These are phyloP conservation scores for Colletotrichum shisoi DNA, from an alignment of 2,329 filamentous ascomycete genomes.

Conservation along the genomic window DNA sequence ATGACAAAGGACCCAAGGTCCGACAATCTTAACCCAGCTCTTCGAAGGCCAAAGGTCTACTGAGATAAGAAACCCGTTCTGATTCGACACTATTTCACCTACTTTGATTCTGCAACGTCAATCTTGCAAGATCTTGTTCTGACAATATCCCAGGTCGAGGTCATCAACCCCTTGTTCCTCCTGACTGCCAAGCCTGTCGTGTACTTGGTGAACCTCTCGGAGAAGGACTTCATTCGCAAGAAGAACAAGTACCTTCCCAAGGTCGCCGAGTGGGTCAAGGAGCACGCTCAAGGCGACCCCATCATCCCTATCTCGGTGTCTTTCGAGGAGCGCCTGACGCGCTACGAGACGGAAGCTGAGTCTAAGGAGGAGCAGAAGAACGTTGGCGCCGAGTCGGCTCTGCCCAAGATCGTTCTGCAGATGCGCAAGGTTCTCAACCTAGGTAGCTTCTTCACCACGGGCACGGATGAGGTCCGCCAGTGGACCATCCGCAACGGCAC, in stretches of 20 bases:
- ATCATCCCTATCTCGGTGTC: constrained; percentile 92
- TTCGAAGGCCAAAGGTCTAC: constrained; percentile 88
- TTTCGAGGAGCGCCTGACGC: constrained; percentile 90
- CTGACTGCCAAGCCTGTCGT: constrained; percentile 97
- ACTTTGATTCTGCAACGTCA: constrained; percentile 40
- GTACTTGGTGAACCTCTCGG: constrained; percentile 94
- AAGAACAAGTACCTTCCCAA: constrained; percentile 99
- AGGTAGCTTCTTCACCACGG: constrained; percentile 96
- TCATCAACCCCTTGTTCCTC: constrained; percentile 95
- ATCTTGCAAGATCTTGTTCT: constrained; percentile 42
- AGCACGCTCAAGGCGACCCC: constrained; percentile 84
- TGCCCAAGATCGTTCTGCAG: constrained; percentile 89
- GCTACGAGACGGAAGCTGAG: constrained; percentile 78
- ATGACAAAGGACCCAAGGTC: constrained; percentile 98
- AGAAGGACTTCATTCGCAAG: constrained; percentile 96
- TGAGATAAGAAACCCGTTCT: constrained; percentile 74
- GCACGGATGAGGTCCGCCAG: constrained; percentile 94
- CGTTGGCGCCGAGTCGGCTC: constrained; percentile 82
- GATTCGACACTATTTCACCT: constrained; percentile 36
- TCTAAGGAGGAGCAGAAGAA: constrained; percentile 87
- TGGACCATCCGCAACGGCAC: constrained; percentile 97
- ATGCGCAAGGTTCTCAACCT: constrained; percentile 94
- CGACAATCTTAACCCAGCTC: constrained; percentile 98
- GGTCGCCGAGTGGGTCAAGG: constrained; percentile 94
- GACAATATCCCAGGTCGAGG: constrained; percentile 75